Evolutionary conservation across 2,329 filamentous ascomycete genomes (phyloP).

Genomic region (Aspergillus pseudotamarii): DNA sequence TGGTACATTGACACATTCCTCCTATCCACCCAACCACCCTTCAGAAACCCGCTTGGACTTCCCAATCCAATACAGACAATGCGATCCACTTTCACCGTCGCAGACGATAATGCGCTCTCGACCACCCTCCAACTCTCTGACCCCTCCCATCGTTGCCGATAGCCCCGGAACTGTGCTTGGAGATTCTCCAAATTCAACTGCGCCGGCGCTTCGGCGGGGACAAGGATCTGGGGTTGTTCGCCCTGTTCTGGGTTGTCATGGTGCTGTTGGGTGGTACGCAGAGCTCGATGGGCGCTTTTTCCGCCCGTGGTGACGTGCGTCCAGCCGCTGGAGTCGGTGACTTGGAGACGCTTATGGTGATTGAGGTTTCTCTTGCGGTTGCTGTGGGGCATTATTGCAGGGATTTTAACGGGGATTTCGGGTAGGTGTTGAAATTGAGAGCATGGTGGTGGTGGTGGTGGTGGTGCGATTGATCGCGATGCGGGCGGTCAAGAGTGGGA

Average conservation of each 20-base stretch:
- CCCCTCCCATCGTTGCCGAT: slow-evolving; percentile 31
- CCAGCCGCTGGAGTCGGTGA: slow-evolving; percentile 47
- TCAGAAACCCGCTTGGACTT: slow-evolving; percentile 45
- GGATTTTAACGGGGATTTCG: neutral
- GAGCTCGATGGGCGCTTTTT: slow-evolving; percentile 29
- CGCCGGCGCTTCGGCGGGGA: slow-evolving; percentile 41
- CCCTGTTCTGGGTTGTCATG: slow-evolving; percentile 4
- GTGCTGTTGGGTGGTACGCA: slow-evolving; percentile 14
- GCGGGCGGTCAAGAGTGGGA: neutral
- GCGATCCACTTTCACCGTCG: slow-evolving; percentile 20
- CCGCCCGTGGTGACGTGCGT: slow-evolving; percentile 43
- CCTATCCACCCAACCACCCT: slow-evolving; percentile 47
- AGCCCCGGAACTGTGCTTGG: slow-evolving; percentile 32
- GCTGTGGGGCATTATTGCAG: slow-evolving; percentile 37
- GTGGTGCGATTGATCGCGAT: neutral
- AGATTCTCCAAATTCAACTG: slow-evolving; percentile 35
- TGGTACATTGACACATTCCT: slow-evolving; percentile 45
- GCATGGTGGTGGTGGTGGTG: neutral
- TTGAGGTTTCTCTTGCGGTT: slow-evolving; percentile 27
- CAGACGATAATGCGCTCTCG: slow-evolving; percentile 9
- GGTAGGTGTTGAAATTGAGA: neutral
- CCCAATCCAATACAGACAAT: slow-evolving; percentile 44
- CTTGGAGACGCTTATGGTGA: slow-evolving; percentile 37
- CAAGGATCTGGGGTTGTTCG: slow-evolving; percentile 17
- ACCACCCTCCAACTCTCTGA: slow-evolving; percentile 33